Conservation (phyloP, 768 basidiomycete genomes). For the Naematelia encephala region DNA sequence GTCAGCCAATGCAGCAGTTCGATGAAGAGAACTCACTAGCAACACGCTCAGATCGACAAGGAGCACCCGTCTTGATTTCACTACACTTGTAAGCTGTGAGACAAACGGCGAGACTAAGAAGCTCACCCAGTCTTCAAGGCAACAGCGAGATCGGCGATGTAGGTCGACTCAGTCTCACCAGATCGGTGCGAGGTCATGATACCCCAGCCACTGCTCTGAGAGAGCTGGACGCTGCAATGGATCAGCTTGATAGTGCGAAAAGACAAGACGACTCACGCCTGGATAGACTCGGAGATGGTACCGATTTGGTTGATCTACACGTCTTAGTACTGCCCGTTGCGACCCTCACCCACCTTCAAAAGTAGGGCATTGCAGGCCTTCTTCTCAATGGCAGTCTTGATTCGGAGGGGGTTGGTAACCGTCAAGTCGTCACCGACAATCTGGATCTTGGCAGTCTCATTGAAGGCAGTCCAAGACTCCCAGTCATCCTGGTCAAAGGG, state of each 20-base stretch:
- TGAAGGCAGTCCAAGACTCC: constrained; percentile 96
- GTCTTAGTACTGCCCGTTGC: not conserved
- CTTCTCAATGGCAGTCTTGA: constrained; percentile 99
- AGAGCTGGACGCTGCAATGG: constrained; percentile 73
- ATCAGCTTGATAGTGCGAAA: constrained; percentile 11
- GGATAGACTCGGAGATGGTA: constrained; percentile 97
- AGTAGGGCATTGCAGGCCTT: constrained; percentile 98
- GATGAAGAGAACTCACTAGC: constrained; percentile 28
- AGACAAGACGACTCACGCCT: constrained; percentile 66
- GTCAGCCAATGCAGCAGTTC: constrained; percentile 4
- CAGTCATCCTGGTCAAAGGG: constrained; percentile 99
- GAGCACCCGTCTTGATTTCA: constrained; percentile 98
- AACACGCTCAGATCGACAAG: constrained; percentile 91
- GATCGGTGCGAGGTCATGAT: constrained; percentile 99
- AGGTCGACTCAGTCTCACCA: constrained; percentile 95
- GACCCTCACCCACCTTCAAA: constrained; percentile 62
- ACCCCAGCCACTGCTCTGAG: constrained; percentile 95
- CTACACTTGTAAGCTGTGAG: constrained; percentile 58
- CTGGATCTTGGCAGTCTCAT: constrained; percentile 52
- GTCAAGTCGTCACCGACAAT: constrained; percentile 77
- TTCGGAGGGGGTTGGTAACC: constrained; percentile 93
- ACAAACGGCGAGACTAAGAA: not conserved
- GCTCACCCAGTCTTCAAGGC: constrained; percentile 60
- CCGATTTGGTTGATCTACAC: constrained; percentile 92
- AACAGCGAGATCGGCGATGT: constrained; percentile 92